A percentile compares a stretch with the other conserved stretches of the same genome.
phyloP scores from a whole-genome alignment of 169 alveolate genomes.

The Amoebophrya sp. region DNA sequence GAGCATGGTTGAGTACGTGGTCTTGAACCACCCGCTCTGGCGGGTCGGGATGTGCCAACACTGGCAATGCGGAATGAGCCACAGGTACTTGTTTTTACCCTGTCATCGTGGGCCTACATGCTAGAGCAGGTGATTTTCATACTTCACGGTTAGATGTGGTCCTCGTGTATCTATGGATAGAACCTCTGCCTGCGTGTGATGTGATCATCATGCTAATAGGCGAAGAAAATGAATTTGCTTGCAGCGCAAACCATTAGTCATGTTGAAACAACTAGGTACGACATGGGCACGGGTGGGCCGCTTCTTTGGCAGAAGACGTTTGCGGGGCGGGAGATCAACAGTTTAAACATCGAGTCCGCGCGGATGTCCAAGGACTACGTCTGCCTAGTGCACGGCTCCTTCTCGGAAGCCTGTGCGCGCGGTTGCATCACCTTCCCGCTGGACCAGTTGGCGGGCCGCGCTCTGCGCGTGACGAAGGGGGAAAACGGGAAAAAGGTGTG shows the following conservation, averaged over 20 bases:
- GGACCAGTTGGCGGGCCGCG: background rate
- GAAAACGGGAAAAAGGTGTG: too few relatives aligned
- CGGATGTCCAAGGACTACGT: background rate
- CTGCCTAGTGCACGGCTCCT: background rate
- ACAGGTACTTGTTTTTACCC: background rate
- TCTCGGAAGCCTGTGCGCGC: background rate
- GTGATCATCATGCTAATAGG: too few relatives aligned
- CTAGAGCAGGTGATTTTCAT: too few relatives aligned
- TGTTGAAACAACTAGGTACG: too few relatives aligned
- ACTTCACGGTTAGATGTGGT: too few relatives aligned
- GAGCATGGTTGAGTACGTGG: background rate
- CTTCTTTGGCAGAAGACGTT: background rate
- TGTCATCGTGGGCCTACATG: too few relatives aligned
- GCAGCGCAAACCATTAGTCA: too few relatives aligned
- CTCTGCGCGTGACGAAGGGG: too few relatives aligned
- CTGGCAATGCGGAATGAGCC: constrained; percentile 8
- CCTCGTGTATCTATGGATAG: too few relatives aligned
- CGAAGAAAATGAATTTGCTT: too few relatives aligned
- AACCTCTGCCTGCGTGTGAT: too few relatives aligned
- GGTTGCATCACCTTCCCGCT: background rate
- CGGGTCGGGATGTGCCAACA: background rate
- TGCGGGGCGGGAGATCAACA: background rate
- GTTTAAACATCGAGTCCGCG: background rate
- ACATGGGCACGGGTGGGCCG: background rate
- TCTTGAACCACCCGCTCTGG: background rate